Base-by-base conservation (phyloP, 305 asterid species). In the Solanum chacoense region DNA sequence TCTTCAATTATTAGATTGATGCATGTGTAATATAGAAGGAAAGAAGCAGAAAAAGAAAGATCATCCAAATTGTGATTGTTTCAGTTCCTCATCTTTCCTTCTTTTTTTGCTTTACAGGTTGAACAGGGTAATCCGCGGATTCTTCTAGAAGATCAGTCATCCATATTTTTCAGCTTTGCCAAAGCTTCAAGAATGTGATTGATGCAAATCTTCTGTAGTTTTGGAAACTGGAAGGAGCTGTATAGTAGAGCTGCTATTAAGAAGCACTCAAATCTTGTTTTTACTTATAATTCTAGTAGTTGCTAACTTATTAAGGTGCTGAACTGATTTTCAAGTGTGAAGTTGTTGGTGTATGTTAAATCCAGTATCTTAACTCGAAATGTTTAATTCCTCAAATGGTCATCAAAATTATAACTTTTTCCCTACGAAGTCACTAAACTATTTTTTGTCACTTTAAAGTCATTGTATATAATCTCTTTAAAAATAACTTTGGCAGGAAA, bases 101-200 rank as follows among this genome's bases (percentile, higher is more conserved):
- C 10, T 87, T 18, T 11, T 3, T 28, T 14, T 24, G 42, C 29
- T 67, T 88, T 80, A 14, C 89, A 97, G 99, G 98, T 94, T 84
- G 99, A 97, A 90, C 93, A 94, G 92, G 99, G 99, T 37, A 93
- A 96, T 88, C 99, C 99, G 11, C 94, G 88, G 85, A 91, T 87
- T 90, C 97, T 97, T 65, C 74, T 94, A 84, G 93, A 84, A 20
- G 93, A 94, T 50, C 92, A 91, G n/a, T 90, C 94, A 3, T 94
- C 98, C 77, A 87, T 92, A 89, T 96, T 97, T 92, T 93, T 94
- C 42, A 94, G 98, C 91, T 96, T 94, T 78, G 96, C 94, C 4
- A 93, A 93, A 90, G 99, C 99, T 83, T 97, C 99, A 14, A 89
- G 92, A 26, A 93, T 97, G 98, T 95, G 72, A 81, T 80, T 94